Base-by-base conservation (phyloP, 1,284 basidiomycete species). In the Apiotrichum domesticum region DNA sequence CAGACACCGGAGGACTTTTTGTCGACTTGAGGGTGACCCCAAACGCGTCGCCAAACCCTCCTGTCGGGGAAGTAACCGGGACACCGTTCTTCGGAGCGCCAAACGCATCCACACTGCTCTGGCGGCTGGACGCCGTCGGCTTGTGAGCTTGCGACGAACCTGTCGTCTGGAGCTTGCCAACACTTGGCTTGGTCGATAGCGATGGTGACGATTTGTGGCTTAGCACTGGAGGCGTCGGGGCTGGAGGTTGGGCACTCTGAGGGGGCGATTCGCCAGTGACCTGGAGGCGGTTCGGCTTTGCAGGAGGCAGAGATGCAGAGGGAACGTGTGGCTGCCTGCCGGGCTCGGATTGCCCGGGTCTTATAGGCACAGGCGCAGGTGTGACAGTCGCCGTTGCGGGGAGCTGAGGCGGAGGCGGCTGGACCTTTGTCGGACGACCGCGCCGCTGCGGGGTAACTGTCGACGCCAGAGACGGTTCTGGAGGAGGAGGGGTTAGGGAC, bases 401-500 rank as follows among this genome's bases (percentile, higher is more conserved):
- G 2, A 51, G 33, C 40, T 52, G 42, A 7, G 51, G 44, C 3
- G 51, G 44, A 1, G 51, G 51, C 13, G 51, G 43, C 35, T 52
- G 51, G 7, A 54, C 39, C 44, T 58, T 54, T 1, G 68, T 69
- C 0, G 75, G 75, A 14, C 75, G 54, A 7, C 75, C 75, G n/a
- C 75, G 63, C 1, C 75, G 63, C 52, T 75, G 73, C 1, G 75
- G 75, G 50, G 73, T 71, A 3, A 77, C 64, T 0, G 63, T 67
- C 6, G 67, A 57, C 1, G 66, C 66, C 14, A 76, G 39, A 4
- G 64, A 51, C 1, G 68, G 66, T 46, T 73, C 68, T 21, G 63
- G 55, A 9, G 61, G 37, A 0, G 58, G 56, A 13, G 63, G 53
- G 50, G 63, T 41, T 7, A 60, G 53, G 29, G 65, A 64, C 4